A percentile compares a stretch with the other conserved stretches of the same genome.
These are phyloP conservation scores for Diaporthe sp. DNA, from an alignment of 2,329 filamentous ascomycete genomes.

Conservation along the genomic window DNA sequence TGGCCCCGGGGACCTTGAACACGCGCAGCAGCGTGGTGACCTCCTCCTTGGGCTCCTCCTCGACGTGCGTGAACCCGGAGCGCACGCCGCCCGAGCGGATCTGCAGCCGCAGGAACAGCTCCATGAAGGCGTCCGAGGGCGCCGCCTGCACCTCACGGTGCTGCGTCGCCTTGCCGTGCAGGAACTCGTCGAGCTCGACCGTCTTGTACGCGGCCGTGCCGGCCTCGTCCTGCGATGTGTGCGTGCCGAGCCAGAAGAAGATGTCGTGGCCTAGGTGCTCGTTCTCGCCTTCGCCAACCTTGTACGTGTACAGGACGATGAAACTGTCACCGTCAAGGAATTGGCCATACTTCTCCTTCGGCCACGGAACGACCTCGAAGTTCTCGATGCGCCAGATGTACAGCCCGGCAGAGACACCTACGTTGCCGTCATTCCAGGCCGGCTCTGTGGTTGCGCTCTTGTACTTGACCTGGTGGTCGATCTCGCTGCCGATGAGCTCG, in stretches of 20 bases:
- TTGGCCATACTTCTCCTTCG: conserved; percentile 63
- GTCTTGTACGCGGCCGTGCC: conserved; percentile 78
- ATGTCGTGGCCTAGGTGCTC: conserved; percentile 68
- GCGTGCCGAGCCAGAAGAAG: conserved; percentile 76
- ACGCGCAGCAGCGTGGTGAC: conserved; percentile 67
- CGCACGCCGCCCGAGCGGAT: conserved; percentile 70
- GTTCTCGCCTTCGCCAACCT: conserved; percentile 52
- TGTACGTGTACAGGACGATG: conserved; percentile 71
- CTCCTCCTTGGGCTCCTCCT: conserved; percentile 53
- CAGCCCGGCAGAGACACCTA: conserved; percentile 65
- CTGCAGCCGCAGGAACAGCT: conserved; percentile 69
- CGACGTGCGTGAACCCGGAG: conserved; percentile 73
- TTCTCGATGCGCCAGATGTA: conserved; percentile 75
- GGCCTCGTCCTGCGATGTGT: conserved; percentile 76
- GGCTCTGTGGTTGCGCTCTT: conserved; percentile 73
- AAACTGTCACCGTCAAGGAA: conserved; percentile 78
- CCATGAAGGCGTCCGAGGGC: conserved; percentile 69
- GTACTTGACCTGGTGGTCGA: conserved; percentile 76
- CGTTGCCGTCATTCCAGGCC: conserved; percentile 70
- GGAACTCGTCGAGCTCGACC: conserved; percentile 75
- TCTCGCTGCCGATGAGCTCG: conserved; percentile 70
- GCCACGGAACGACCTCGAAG: conserved; percentile 73
- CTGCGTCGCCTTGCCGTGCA: conserved; percentile 70
- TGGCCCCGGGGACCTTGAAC: conserved; percentile 66
- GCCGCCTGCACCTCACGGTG: conserved; percentile 71